Conservation (phyloP, 192 early-diverging fungal genomes). For the Umbelopsis vinacea region DNA sequence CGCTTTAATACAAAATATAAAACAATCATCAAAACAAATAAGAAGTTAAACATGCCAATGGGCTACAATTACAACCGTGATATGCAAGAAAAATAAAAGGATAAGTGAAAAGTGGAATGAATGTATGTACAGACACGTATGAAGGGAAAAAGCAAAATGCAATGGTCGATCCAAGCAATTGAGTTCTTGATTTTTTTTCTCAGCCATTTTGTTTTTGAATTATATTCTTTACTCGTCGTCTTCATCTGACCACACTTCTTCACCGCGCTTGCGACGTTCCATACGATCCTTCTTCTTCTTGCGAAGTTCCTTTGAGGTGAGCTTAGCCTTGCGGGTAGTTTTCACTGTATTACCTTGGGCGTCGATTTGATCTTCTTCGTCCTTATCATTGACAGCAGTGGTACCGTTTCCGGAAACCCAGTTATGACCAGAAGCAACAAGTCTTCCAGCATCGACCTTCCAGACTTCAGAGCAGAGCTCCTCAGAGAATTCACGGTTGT, state of each 20-base stretch:
- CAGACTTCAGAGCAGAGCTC: constrained; percentile 77
- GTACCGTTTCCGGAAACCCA: constrained; percentile 57
- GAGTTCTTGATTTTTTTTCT: not conserved
- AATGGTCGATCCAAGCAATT: not conserved
- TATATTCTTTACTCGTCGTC: constrained; percentile 34
- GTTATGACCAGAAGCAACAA: constrained; percentile 56
- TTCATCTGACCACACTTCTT: constrained; percentile 54
- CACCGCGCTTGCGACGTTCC: constrained; percentile 62
- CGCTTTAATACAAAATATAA: not conserved
- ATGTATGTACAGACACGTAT: constrained; percentile 18
- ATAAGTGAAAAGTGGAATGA: not conserved
- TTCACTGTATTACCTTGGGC: constrained; percentile 79
- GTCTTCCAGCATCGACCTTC: constrained; percentile 69
- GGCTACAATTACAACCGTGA: constrained; percentile 23
- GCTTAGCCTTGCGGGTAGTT: constrained; percentile 62
- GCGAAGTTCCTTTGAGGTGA: constrained; percentile 56
- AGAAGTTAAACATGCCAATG: constrained; percentile 15
- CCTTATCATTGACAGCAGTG: constrained; percentile 52
- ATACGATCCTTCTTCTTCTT: constrained; percentile 65
- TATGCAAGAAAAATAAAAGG: constrained; percentile 2
- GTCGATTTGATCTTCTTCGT: constrained; percentile 59
- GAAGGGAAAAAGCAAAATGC: not conserved
- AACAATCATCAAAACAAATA: constrained; percentile 14
- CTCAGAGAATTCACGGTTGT: constrained; percentile 83
- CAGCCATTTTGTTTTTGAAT: not conserved